A percentile compares a stretch with the other conserved stretches of the same genome.
Evolutionary conservation across 1,139 yeast species (phyloP).

Genomic region (Lodderomyces metapsilosis): DNA sequence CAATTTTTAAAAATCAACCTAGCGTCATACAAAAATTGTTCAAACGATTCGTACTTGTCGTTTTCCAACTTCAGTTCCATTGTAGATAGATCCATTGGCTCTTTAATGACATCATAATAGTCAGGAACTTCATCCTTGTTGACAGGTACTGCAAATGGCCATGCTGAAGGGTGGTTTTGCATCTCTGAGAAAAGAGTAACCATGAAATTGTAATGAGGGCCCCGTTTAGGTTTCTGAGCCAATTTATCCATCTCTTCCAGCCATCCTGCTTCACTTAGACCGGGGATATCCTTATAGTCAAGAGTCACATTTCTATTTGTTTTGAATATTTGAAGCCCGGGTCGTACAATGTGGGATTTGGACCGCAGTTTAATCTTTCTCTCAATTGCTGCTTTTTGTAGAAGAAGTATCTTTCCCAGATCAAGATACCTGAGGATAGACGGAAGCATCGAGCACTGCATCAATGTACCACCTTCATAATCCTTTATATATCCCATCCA

Average conservation of each 20-base stretch:
- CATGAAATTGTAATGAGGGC: constrained; percentile 94
- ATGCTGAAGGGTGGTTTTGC: constrained; percentile 95
- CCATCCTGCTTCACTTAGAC: constrained; percentile 93
- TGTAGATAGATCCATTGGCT: constrained; percentile 97
- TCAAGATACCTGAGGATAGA: constrained; percentile 77
- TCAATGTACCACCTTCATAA: constrained; percentile 97
- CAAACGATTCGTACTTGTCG: constrained; percentile 87
- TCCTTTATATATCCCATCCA: constrained; percentile 99
- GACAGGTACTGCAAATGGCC: constrained; percentile 97
- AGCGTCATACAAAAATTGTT: constrained; percentile 87
- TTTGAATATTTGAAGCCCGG: constrained; percentile 76
- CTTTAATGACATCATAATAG: constrained; percentile 92
- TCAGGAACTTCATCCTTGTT: constrained; percentile 93
- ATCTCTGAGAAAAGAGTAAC: constrained; percentile 82
- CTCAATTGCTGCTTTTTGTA: constrained; percentile 90
- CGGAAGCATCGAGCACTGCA: constrained; percentile 97
- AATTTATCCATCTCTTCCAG: constrained; percentile 96
- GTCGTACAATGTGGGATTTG: constrained; percentile 73
- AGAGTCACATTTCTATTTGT: constrained; percentile 42
- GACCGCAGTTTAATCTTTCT: constrained; percentile 80
- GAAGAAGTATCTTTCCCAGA: constrained; percentile 75
- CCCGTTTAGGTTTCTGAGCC: constrained; percentile 91
- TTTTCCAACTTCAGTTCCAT: constrained; percentile 94
- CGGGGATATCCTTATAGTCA: constrained; percentile 77
- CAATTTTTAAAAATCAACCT: constrained; percentile 87